Evolutionary conservation across 2,329 filamentous ascomycete genomes (phyloP).

Genomic region (Gaeumannomyces tritici): DNA sequence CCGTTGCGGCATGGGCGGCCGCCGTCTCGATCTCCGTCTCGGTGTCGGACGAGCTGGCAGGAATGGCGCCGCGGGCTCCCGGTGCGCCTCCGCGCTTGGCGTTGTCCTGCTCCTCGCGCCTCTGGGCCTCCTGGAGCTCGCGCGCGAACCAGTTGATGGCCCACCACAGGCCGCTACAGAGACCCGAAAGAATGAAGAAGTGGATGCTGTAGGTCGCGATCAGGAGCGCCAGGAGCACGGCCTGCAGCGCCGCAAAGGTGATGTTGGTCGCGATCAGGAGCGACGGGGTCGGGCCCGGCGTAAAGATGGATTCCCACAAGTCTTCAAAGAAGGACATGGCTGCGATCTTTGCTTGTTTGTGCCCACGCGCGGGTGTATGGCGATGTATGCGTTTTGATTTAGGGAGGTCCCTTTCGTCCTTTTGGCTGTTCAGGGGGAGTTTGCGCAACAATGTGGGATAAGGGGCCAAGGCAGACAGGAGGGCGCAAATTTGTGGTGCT

Average conservation of each 20-base stretch:
- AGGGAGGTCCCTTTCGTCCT: neutral
- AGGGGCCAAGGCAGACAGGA: neutral
- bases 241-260: conserved; percentile 77
- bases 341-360: neutral
- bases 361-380: neutral
- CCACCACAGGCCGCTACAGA: conserved; percentile 81
- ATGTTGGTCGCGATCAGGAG: conserved; percentile 84
- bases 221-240: conserved; percentile 67
- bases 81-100: conserved; percentile 20
- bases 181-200: conserved; percentile 70
- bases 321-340: conserved; percentile 59
- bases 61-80: conserved; percentile 15
- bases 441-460: neutral
- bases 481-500: neutral
- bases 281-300: conserved; percentile 78
- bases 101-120: conserved; percentile 30
- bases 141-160: conserved; percentile 94
- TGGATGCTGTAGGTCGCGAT: conserved; percentile 79
- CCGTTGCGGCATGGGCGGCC: conserved; percentile 7
- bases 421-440: neutral
- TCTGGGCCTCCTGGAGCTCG: conserved; percentile 45
- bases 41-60: conserved; percentile 31
- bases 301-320: conserved; percentile 90
- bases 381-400: neutral
- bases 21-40: conserved; percentile 40